Conservation (phyloP, 2,329 filamentous ascomycete species). For the Aciculosporium take region DNA sequence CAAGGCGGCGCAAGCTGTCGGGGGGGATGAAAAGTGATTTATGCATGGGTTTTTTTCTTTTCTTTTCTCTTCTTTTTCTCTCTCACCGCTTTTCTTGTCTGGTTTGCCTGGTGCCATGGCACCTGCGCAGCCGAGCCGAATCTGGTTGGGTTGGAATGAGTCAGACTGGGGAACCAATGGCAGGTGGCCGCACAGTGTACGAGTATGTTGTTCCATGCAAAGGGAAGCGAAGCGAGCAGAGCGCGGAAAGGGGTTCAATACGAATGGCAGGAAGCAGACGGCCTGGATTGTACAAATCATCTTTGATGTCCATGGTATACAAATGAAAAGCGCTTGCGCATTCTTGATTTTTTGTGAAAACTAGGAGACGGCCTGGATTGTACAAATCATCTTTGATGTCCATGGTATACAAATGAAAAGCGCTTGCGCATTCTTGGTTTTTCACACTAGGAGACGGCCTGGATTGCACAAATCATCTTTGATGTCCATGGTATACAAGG, state of each 20-base stretch:
- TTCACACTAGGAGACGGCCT: not conserved
- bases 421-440: not conserved
- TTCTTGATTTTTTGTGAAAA: not conserved
- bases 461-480: constrained; percentile 2
- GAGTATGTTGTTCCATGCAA: too few species aligned
- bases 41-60: not conserved
- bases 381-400: not conserved
- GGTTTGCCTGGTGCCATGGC: too few species aligned
- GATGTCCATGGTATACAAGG: not conserved
- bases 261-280: not conserved
- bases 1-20: constrained; percentile 2
- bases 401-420: not conserved
- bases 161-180: too few species aligned
- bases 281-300: constrained; percentile 3
- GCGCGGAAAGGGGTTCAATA: too few species aligned
- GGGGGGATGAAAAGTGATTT: constrained; percentile 8
- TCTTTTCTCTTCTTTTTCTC: not conserved
- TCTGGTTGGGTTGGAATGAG: too few species aligned
- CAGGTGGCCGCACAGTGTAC: too few species aligned
- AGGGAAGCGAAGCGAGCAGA: too few species aligned
- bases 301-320: not conserved
- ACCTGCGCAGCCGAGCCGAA: too few species aligned
- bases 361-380: not conserved
- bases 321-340: not conserved
- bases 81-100: too few species aligned